Conservation (phyloP, 257 asterid species). For the Solanum piurae region DNA sequence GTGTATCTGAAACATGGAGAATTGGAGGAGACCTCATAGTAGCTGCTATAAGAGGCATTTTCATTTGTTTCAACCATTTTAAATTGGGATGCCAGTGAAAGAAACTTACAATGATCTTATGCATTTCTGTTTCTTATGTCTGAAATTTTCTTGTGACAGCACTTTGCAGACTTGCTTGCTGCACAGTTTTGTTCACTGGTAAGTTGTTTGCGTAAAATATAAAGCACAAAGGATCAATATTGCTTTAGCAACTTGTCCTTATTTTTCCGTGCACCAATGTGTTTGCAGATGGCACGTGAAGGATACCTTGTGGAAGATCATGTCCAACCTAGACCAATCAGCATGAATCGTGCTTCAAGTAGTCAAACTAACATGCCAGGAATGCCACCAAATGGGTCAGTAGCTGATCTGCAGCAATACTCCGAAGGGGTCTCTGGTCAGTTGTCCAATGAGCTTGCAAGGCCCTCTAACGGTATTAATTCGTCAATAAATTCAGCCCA, state of each 20-base stretch:
- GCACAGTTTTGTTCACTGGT: constrained; percentile 75
- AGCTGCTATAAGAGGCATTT: background rate
- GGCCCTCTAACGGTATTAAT: constrained; percentile 37
- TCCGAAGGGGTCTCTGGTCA: constrained; percentile 53
- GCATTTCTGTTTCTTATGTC: constrained; percentile 15
- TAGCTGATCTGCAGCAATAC: constrained; percentile 58
- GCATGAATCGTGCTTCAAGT: constrained; percentile 24
- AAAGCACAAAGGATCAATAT: background rate
- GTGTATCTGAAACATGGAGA: background rate
- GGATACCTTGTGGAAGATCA: constrained; percentile 68
- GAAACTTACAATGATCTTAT: background rate
- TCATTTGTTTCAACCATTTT: background rate
- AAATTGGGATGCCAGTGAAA: background rate
- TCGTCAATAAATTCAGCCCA: constrained; percentile 35
- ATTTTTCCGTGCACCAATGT: background rate
- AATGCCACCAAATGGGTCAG: constrained; percentile 20
- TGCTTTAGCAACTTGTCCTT: background rate
- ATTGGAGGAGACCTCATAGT: background rate
- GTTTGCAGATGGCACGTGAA: constrained; percentile 62
- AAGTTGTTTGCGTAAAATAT: constrained; percentile 5
- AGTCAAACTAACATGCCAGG: constrained; percentile 38
- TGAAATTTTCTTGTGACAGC: constrained; percentile 41
- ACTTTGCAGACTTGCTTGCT: constrained; percentile 86
- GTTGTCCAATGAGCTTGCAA: constrained; percentile 35
- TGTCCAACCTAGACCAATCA: constrained; percentile 54